Evolutionary conservation across 2,329 filamentous ascomycete species (phyloP).

Genomic region (Akanthomyces dipterigenus): DNA sequence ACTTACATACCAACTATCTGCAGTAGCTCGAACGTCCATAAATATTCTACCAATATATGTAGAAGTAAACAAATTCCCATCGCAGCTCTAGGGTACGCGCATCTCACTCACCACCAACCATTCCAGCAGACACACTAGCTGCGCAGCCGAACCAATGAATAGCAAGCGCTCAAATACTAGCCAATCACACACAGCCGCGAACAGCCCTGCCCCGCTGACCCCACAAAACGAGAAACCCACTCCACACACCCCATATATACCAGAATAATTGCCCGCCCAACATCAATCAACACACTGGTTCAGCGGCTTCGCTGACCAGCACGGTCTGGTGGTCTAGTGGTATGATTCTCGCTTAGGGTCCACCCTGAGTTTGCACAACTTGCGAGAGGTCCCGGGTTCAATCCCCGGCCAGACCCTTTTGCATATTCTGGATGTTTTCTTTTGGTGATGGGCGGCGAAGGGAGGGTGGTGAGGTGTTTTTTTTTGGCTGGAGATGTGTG

Average conservation of each 20-base stretch:
- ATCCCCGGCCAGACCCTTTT: slow-evolving; percentile 26
- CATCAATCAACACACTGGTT: slow-evolving; percentile 40
- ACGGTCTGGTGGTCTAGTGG: slow-evolving; percentile 54
- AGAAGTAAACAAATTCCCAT: no score
- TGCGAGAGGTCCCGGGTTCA: slow-evolving; percentile 32
- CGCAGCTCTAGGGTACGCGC: no score
- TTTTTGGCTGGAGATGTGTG: no score
- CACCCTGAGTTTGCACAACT: slow-evolving; percentile 26
- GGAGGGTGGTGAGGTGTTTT: no score
- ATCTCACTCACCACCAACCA: neutral
- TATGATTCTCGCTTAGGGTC: slow-evolving; percentile 66
- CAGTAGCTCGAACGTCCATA: no score
- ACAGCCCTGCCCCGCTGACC: neutral
- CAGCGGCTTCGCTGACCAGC: slow-evolving; percentile 11
- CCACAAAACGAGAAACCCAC: neutral
- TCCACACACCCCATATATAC: neutral
- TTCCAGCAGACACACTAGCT: no score
- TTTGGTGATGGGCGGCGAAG: no score
- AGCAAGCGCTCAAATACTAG: neutral
- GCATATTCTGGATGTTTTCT: slow-evolving; percentile 15
- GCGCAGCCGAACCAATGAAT: neutral
- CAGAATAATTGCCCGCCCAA: neutral
- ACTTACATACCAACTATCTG: no score
- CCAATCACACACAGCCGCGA: neutral
- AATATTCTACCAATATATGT: no score